phyloP scores from a whole-genome alignment of 352 stramenopile genomes.

The Phytophthora vignae region DNA sequence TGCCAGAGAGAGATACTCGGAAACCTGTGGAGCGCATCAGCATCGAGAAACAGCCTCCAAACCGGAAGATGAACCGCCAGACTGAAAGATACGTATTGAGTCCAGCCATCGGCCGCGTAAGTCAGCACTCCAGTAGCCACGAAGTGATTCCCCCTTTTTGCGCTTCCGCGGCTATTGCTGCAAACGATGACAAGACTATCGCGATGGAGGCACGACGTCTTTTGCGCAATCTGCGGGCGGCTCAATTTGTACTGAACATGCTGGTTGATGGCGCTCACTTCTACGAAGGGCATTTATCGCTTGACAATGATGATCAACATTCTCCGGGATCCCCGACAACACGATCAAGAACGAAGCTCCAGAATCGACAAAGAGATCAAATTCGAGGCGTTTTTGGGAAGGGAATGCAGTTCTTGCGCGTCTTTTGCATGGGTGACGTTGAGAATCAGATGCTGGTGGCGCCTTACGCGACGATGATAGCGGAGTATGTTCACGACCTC shows the following conservation, averaged over 20 bases:
- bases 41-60: constrained; percentile 57
- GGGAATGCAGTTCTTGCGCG: constrained; percentile 65
- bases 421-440: constrained; percentile 53
- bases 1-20: background rate
- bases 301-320: constrained; percentile 29
- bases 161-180: background rate
- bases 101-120: constrained; percentile 54
- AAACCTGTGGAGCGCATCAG: constrained; percentile 29
- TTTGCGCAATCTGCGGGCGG: constrained; percentile 63
- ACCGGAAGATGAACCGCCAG: constrained; percentile 52
- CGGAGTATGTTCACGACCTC: constrained; percentile 58
- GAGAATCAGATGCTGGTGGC: constrained; percentile 64
- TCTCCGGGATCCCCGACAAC: constrained; percentile 33
- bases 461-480: constrained; percentile 59
- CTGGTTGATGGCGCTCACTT: constrained; percentile 76
- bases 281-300: constrained; percentile 59
- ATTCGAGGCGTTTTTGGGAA: constrained; percentile 65
- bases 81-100: constrained; percentile 45
- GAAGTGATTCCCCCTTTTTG: constrained; percentile 29
- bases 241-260: constrained; percentile 72
- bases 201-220: constrained; percentile 58
- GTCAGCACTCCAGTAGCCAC: constrained; percentile 55
- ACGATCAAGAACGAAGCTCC: constrained; percentile 44
- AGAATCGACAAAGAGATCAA: constrained; percentile 55
- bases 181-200: constrained; percentile 24